phyloP scores from a whole-genome alignment of 2,329 filamentous ascomycete genomes.

The Geosmithia putterillii region DNA sequence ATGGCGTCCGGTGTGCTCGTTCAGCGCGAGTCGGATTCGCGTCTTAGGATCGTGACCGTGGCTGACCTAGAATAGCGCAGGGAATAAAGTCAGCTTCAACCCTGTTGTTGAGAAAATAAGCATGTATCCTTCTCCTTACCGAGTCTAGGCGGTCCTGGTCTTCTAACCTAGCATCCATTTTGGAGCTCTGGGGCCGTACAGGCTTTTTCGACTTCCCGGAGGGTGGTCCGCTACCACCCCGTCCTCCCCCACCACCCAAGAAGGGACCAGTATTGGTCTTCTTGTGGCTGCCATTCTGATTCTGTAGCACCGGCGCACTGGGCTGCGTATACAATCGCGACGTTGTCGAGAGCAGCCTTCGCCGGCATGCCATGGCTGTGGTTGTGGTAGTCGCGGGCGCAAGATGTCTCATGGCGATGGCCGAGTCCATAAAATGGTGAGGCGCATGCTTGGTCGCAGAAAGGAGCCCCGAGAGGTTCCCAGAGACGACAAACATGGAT shows the following conservation, averaged over 20 bases:
- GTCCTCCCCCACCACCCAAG: too few relatives aligned
- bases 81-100: too few relatives aligned
- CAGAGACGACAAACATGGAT: not conserved
- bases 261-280: not conserved
- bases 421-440: not conserved
- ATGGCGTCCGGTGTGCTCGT: conserved; percentile 12
- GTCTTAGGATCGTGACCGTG: conserved; percentile 20
- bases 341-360: not conserved
- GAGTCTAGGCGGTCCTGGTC: not conserved
- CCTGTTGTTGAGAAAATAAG: conserved; percentile 6
- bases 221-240: not conserved
- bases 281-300: not conserved
- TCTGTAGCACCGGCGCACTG: not conserved
- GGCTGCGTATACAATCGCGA: not conserved
- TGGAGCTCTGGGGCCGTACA: not conserved
- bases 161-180: conserved; percentile 1
- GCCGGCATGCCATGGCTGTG: not conserved
- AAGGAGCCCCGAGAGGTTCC: not conserved
- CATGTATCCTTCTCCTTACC: not conserved
- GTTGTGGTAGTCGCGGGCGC: conserved; percentile 1
- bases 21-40: conserved; percentile 13
- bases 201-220: conserved; percentile 4
- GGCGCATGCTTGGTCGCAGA: not conserved
- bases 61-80: conserved; percentile 13
- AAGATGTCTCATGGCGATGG: conserved; percentile 16